Evolutionary conservation across 139 green algal genomes (phyloP).

Genomic region (Chlorella sp.): DNA sequence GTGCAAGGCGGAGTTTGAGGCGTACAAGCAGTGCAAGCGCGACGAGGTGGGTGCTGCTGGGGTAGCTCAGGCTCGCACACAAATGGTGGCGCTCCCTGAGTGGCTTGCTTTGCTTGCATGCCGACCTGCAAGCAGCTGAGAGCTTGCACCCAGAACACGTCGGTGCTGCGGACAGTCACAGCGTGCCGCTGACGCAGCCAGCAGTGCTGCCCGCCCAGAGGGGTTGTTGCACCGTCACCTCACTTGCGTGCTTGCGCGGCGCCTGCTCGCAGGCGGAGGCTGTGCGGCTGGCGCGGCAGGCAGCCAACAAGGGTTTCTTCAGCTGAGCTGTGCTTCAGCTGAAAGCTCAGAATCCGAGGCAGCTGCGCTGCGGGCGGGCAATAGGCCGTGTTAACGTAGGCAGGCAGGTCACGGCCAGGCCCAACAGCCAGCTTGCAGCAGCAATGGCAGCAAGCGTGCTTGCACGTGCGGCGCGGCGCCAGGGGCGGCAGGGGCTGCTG

Average conservation of each 20-base stretch:
- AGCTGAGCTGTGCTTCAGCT: too few relatives aligned
- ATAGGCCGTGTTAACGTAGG: neutral
- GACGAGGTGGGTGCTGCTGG: slow-evolving; percentile 15
- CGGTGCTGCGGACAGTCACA: neutral
- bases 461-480: neutral
- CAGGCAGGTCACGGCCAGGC: neutral
- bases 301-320: slow-evolving; percentile 20
- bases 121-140: too few relatives aligned
- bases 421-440: neutral
- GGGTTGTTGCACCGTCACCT: neutral
- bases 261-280: slow-evolving; percentile 20
- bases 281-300: neutral
- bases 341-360: too few relatives aligned
- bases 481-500: neutral
- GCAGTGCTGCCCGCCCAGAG: neutral
- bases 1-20: slow-evolving; percentile 36
- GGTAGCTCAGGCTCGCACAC: too few relatives aligned
- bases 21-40: slow-evolving; percentile 48
- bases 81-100: neutral
- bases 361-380: neutral
- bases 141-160: neutral
- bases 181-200: neutral
- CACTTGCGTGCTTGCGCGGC: too few relatives aligned
- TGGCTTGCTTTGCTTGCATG: too few relatives aligned
- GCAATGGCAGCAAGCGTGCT: slow-evolving; percentile 9